Evolutionary conservation across 495 filamentous ascomycete species (phyloP).

Genomic region (Xylaria cubensis): DNA sequence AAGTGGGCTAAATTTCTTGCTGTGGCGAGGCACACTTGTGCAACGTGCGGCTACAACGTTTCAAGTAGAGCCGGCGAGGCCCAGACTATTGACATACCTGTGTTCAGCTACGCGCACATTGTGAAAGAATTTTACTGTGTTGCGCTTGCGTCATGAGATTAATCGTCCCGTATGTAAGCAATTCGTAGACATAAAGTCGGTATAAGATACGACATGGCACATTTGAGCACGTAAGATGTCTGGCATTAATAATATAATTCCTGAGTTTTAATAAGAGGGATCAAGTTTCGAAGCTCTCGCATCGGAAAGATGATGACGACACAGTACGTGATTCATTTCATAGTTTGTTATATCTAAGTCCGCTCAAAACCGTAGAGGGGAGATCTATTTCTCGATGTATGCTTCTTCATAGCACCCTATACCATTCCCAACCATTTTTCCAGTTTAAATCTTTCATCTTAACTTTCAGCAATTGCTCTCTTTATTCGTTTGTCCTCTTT

Average conservation of each 20-base stretch:
- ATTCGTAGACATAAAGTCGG: neutral
- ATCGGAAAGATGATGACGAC: too few relatives aligned
- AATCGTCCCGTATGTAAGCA: neutral
- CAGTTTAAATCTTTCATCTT: neutral
- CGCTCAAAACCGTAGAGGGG: neutral
- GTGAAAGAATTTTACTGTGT: neutral
- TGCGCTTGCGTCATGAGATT: neutral
- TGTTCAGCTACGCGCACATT: neutral
- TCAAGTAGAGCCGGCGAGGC: neutral
- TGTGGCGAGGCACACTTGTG: neutral
- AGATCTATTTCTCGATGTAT: neutral
- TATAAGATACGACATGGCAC: neutral
- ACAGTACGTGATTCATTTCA: neutral
- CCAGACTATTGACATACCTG: too few relatives aligned
- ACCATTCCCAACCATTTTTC: neutral
- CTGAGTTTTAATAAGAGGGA: neutral
- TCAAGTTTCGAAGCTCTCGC: neutral
- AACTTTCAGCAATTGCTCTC: neutral
- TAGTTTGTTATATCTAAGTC: neutral
- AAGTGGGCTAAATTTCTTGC: neutral
- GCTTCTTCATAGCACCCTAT: neutral
- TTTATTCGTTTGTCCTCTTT: neutral
- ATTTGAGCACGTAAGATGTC: neutral
- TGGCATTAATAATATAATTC: neutral
- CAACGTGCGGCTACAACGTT: neutral